These are phyloP conservation scores for Plasmopara viticola DNA, from an alignment of 352 stramenopile species.

Conservation along the genomic window DNA sequence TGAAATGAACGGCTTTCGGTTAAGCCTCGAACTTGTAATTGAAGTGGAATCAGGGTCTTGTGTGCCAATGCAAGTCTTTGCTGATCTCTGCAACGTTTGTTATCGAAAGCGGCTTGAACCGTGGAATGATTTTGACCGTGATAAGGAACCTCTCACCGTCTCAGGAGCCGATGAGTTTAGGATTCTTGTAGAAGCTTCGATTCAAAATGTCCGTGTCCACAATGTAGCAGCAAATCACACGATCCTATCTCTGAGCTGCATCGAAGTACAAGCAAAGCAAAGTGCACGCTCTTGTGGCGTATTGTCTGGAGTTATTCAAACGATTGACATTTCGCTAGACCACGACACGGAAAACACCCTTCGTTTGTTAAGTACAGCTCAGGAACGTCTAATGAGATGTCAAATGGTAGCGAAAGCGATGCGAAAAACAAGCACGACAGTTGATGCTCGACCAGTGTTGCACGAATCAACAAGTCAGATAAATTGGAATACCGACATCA, in stretches of 20 bases:
- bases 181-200: slow-evolving; percentile 11
- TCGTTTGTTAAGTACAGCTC: slow-evolving; percentile 9
- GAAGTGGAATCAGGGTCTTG: slow-evolving; percentile 11
- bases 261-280: slow-evolving; percentile 17
- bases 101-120: slow-evolving; percentile 6
- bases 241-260: slow-evolving; percentile 10
- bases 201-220: slow-evolving; percentile 13
- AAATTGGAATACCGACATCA: slow-evolving; percentile 19
- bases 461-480: slow-evolving; percentile 5
- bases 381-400: slow-evolving; percentile 11
- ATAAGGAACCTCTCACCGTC: not conserved
- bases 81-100: slow-evolving; percentile 8
- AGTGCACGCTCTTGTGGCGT: slow-evolving; percentile 8
- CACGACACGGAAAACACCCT: slow-evolving; percentile 19
- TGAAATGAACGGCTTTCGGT: slow-evolving; percentile 16
- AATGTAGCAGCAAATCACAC: slow-evolving; percentile 12
- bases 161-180: not conserved
- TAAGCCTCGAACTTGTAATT: slow-evolving; percentile 17
- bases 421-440: not conserved
- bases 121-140: not conserved
- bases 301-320: slow-evolving; percentile 13
- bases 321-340: slow-evolving; percentile 14
- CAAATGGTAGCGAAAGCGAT: slow-evolving; percentile 18
- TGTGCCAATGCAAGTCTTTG: slow-evolving; percentile 17
- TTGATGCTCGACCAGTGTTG: not conserved